Conservation (phyloP, 2,329 filamentous ascomycete genomes). For the Colletotrichum sojae region DNA sequence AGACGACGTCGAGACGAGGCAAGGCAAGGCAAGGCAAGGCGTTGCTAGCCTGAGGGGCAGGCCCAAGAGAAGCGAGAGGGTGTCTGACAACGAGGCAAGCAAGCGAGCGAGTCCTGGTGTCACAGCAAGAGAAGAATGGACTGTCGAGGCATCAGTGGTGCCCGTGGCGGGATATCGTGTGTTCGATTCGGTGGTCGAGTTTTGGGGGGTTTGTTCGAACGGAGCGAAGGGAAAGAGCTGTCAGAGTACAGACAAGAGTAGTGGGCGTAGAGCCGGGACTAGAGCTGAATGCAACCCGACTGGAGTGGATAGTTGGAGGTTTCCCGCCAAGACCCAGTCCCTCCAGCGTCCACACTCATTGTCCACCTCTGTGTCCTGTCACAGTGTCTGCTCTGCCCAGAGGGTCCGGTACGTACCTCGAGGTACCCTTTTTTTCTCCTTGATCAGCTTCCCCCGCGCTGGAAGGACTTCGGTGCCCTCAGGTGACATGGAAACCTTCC, state of each 20-base stretch:
- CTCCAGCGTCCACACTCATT: background rate
- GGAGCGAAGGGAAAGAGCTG: constrained; percentile 25
- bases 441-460: no score
- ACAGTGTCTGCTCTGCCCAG: background rate
- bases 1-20: background rate
- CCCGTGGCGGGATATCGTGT: background rate
- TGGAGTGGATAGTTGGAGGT: constrained; percentile 40
- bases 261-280: constrained; percentile 26
- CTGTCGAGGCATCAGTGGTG: constrained; percentile 18
- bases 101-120: constrained; percentile 10
- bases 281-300: constrained; percentile 35
- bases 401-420: constrained; percentile 37
- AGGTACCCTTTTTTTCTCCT: no score
- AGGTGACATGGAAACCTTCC: no score
- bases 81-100: constrained; percentile 15
- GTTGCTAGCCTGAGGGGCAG: constrained; percentile 21
- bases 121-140: background rate
- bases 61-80: background rate
- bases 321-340: constrained; percentile 33
- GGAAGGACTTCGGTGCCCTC: no score
- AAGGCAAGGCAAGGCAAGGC: constrained; percentile 3
- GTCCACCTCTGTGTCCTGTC: no score
- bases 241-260: background rate
- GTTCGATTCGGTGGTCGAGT: constrained; percentile 14
- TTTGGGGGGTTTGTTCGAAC: background rate